Evolutionary conservation across 2,329 filamentous ascomycete genomes (phyloP).

Genomic region (Paecilomyces dactylethromorphus): DNA sequence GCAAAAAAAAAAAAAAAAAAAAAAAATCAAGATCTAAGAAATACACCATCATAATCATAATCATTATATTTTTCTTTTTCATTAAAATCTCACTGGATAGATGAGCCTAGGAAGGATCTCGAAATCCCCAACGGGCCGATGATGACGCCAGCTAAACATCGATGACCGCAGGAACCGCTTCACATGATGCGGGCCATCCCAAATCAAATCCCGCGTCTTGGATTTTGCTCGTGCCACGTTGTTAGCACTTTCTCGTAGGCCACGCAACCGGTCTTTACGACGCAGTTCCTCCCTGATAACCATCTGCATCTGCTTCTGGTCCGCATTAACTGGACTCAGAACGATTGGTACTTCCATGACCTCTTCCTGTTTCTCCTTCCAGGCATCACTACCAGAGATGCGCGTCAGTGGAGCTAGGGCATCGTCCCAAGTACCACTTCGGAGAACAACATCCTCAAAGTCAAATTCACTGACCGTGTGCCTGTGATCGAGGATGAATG

Average conservation of each 20-base stretch:
- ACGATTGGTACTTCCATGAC: conserved; percentile 34
- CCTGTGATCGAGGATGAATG: conserved; percentile 62
- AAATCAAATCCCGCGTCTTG: conserved; percentile 19
- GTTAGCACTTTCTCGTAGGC: conserved; percentile 11
- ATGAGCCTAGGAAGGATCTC: background rate
- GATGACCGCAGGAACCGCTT: conserved; percentile 20
- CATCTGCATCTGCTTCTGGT: conserved; percentile 15
- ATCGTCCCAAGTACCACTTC: conserved; percentile 71
- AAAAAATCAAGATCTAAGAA: too few species aligned
- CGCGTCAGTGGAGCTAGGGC: conserved; percentile 64
- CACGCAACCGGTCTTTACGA: conserved; percentile 6
- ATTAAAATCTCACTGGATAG: background rate
- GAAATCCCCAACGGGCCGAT: background rate
- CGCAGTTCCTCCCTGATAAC: conserved; percentile 18
- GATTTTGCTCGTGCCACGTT: conserved; percentile 10
- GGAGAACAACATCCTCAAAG: conserved; percentile 68
- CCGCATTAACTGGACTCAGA: conserved; percentile 21
- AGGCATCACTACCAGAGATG: conserved; percentile 29
- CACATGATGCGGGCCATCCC: conserved; percentile 26
- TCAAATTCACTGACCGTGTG: conserved; percentile 68
- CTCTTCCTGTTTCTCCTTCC: conserved; percentile 30
- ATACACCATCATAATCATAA: background rate
- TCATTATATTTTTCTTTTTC: background rate
- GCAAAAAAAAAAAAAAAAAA: background rate
- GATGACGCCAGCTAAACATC: conserved; percentile 16